These are phyloP conservation scores for Suillus subluteus DNA, from an alignment of 768 basidiomycete genomes.

Conservation along the genomic window DNA sequence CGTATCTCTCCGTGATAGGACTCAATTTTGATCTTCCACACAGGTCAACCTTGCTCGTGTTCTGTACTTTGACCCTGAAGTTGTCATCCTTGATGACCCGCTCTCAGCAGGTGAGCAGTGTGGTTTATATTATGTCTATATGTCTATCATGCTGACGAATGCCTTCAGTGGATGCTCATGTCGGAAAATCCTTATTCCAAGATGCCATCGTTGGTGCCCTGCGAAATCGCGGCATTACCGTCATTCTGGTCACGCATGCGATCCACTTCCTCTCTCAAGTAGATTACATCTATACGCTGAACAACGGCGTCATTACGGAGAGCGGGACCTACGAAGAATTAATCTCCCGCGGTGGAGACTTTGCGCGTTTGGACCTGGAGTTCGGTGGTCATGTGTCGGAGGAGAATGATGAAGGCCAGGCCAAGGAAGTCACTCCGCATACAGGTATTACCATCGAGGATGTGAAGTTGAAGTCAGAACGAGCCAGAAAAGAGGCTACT, in stretches of 20 bases:
- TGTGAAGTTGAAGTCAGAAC: conserved; percentile 42
- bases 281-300: conserved; percentile 53
- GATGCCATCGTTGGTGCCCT: conserved; percentile 59
- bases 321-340: conserved; percentile 58
- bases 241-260: conserved; percentile 59
- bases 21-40: neutral
- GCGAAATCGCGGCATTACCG: conserved; percentile 49
- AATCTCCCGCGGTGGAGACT: conserved; percentile 50
- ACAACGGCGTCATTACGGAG: conserved; percentile 48
- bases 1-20: neutral
- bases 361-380: conserved; percentile 60
- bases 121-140: neutral
- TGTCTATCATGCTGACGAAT: neutral
- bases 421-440: conserved; percentile 18
- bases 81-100: conserved; percentile 68
- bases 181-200: conserved; percentile 68
- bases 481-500: conserved; percentile 38
- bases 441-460: conserved; percentile 32
- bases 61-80: conserved; percentile 65
- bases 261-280: conserved; percentile 55
- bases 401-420: conserved; percentile 35
- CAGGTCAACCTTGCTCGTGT: conserved; percentile 73
- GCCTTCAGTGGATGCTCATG: conserved; percentile 70
- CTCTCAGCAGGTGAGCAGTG: conserved; percentile 55
- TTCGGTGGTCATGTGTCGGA: conserved; percentile 55